These are phyloP conservation scores for Flaveria trinervia DNA, from an alignment of 129 eudicot genomes.

Conservation along the genomic window DNA sequence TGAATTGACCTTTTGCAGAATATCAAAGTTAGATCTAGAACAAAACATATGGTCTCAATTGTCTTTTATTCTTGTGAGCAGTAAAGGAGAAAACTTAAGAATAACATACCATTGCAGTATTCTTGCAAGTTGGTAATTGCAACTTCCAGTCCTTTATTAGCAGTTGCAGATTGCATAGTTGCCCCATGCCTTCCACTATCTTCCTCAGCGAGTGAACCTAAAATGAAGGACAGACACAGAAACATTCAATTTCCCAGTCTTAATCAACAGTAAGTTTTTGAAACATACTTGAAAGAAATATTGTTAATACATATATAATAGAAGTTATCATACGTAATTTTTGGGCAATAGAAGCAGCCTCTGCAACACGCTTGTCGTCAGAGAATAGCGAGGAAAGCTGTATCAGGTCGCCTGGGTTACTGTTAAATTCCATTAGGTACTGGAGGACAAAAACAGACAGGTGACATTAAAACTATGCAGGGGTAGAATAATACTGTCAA, in stretches of 20 bases:
- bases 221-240: constrained; percentile 20
- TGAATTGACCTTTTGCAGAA: not conserved
- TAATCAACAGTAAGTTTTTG: not conserved
- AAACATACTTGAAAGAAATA: not conserved
- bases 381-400: constrained; percentile 88
- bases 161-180: constrained; percentile 62
- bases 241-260: constrained; percentile 10
- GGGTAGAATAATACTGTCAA: not conserved
- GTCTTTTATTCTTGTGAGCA: constrained; percentile 4
- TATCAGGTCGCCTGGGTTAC: constrained; percentile 74
- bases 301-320: not conserved
- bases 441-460: constrained; percentile 39
- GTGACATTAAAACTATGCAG: constrained; percentile 20
- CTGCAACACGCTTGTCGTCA: constrained; percentile 93
- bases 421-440: constrained; percentile 91
- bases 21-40: constrained; percentile 4
- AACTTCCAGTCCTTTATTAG: constrained; percentile 92
- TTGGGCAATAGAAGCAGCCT: constrained; percentile 95
- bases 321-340: constrained; percentile 70
- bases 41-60: constrained; percentile 22
- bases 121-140: constrained; percentile 94
- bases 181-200: constrained; percentile 81
- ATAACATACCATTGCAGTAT: constrained; percentile 77
- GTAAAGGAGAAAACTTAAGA: constrained; percentile 14
- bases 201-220: constrained; percentile 92